Evolutionary conservation across 495 filamentous ascomycete genomes (phyloP).

Genomic region (Neurospora sublineolata): DNA sequence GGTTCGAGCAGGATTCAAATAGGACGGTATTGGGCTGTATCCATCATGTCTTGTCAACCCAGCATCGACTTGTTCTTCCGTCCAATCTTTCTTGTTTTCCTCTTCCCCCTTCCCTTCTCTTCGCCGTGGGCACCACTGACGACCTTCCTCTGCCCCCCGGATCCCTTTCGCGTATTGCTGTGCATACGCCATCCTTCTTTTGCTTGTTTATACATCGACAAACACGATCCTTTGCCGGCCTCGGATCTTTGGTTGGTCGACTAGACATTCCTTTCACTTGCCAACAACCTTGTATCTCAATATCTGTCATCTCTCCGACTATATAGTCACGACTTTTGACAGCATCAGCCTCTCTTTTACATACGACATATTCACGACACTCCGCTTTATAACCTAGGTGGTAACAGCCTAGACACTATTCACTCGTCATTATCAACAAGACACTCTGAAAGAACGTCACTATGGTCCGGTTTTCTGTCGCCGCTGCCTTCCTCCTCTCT

Average conservation of each 20-base stretch:
- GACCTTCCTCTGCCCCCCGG: neutral
- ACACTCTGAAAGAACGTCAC: neutral
- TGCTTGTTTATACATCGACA: neutral
- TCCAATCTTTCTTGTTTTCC: conserved; percentile 4
- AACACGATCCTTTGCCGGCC: neutral
- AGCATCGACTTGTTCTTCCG: conserved; percentile 3
- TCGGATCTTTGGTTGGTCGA: neutral
- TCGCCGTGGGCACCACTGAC: neutral
- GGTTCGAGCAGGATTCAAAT: conserved; percentile 6
- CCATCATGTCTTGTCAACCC: conserved; percentile 1
- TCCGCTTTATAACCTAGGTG: neutral
- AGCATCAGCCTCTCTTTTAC: neutral
- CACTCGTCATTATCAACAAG: neutral
- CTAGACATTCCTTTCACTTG: neutral
- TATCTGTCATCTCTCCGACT: neutral
- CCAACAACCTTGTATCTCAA: neutral
- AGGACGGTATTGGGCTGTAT: conserved; percentile 10
- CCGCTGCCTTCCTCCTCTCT: conserved; percentile 22
- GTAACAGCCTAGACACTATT: neutral
- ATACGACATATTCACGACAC: neutral
- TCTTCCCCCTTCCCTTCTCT: conserved; percentile 4
- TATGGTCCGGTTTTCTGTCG: conserved; percentile 20
- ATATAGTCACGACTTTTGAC: neutral
- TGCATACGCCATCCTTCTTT: conserved; percentile 7
- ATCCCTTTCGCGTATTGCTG: conserved; percentile 4